Percentiles rank a stretch among this genome's conserved stretches.
phyloP scores from a whole-genome alignment of 495 filamentous ascomycete genomes.

The Cercophora samala region DNA sequence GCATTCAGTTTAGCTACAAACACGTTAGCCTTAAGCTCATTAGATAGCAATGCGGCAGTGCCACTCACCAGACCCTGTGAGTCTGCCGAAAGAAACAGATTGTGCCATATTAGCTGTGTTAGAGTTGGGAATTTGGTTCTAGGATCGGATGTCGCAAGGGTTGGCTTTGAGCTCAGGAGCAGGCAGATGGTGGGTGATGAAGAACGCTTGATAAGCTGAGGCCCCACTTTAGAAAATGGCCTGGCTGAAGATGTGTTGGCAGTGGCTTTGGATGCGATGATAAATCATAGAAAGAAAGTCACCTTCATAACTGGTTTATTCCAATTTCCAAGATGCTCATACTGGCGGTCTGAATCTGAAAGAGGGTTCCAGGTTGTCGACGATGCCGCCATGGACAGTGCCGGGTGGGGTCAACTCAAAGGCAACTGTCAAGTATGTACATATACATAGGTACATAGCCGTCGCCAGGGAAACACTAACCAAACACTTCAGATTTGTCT shows the following conservation, averaged over 20 bases:
- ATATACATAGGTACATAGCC: background rate
- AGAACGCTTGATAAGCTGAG: background rate
- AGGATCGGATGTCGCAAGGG: too few species aligned
- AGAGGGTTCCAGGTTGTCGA: too few species aligned
- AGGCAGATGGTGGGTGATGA: background rate
- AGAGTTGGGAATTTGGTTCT: background rate
- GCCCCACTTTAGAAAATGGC: background rate
- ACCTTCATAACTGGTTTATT: background rate
- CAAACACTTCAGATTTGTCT: background rate
- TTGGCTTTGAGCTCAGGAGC: too few species aligned
- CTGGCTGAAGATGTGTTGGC: background rate
- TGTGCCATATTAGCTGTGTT: background rate
- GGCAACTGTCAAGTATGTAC: slow-evolving; percentile 1
- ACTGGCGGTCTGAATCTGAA: background rate
- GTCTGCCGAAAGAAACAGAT: slow-evolving; percentile 16
- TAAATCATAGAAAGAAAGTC: background rate
- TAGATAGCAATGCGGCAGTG: background rate
- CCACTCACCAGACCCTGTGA: slow-evolving; percentile 22
- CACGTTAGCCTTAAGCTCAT: background rate
- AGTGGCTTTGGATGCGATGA: background rate
- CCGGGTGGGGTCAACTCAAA: background rate
- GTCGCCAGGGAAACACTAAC: slow-evolving; percentile 1
- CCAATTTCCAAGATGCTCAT: background rate
- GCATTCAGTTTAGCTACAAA: slow-evolving; percentile 60
- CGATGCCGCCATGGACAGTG: too few species aligned